phyloP scores from a whole-genome alignment of 2,329 filamentous ascomycete species.

The Onygenales sp. region DNA sequence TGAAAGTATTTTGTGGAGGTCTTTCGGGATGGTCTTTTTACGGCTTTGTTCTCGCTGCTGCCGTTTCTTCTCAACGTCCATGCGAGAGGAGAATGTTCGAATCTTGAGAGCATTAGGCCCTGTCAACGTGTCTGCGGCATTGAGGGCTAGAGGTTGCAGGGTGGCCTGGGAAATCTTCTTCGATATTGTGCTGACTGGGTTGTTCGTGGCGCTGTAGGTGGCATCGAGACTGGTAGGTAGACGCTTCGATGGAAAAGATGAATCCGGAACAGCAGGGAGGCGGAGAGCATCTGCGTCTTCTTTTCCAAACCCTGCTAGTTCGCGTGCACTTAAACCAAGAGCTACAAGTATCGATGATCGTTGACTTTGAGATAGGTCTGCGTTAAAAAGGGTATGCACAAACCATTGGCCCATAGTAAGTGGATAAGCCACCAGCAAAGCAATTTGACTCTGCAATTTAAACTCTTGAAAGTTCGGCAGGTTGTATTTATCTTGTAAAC shows the following conservation, averaged over 20 bases:
- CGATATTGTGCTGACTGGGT: slow-evolving; percentile 58
- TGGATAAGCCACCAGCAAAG: slow-evolving; percentile 67
- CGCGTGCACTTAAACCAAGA: slow-evolving; percentile 70
- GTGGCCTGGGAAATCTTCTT: slow-evolving; percentile 60
- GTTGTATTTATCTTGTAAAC: slow-evolving; percentile 77
- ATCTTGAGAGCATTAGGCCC: slow-evolving; percentile 83
- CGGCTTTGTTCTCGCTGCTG: slow-evolving; percentile 37
- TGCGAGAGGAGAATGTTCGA: slow-evolving; percentile 73
- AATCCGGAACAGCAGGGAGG: slow-evolving; percentile 26
- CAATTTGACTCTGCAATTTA: slow-evolving; percentile 70
- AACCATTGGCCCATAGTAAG: slow-evolving; percentile 75
- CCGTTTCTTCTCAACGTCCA: slow-evolving; percentile 52
- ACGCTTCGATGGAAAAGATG: slow-evolving; percentile 67
- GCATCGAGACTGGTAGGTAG: slow-evolving; percentile 66
- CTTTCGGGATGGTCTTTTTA: slow-evolving; percentile 57
- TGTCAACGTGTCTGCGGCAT: slow-evolving; percentile 67
- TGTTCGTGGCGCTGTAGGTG: slow-evolving; percentile 47
- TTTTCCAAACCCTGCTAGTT: slow-evolving; percentile 67
- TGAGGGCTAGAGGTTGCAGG: slow-evolving; percentile 70
- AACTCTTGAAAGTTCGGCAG: slow-evolving; percentile 67
- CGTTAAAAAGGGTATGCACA: slow-evolving; percentile 75
- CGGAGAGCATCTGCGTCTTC: slow-evolving; percentile 36
- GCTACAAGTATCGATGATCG: slow-evolving; percentile 72
- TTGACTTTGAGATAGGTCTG: slow-evolving; percentile 82
- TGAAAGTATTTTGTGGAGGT: slow-evolving; percentile 65